These are phyloP conservation scores for Ganoderma sinense DNA, from an alignment of 1,284 basidiomycete genomes.

Conservation along the genomic window DNA sequence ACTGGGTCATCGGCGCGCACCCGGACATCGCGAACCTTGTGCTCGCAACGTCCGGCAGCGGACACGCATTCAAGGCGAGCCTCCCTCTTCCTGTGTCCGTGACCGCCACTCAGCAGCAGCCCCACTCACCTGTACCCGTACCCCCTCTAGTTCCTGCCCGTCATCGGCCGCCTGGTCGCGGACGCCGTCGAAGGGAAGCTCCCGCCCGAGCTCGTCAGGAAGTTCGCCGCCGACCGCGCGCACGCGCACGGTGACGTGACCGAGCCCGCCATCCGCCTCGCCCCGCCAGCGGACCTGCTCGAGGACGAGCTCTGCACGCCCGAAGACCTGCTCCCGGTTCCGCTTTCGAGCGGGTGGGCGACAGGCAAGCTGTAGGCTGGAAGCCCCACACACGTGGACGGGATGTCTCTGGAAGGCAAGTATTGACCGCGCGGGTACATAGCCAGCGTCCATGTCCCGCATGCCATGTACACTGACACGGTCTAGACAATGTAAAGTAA, in stretches of 20 bases:
- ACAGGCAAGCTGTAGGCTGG: not conserved
- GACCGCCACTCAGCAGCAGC: not conserved
- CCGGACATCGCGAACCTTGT: constrained; percentile 65
- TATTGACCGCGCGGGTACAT: not conserved
- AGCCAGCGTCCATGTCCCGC: not conserved
- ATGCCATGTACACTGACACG: not conserved
- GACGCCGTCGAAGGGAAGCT: constrained; percentile 75
- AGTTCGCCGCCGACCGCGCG: constrained; percentile 60
- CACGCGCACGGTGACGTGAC: constrained; percentile 39
- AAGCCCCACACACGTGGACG: not conserved
- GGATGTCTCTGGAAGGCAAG: not conserved
- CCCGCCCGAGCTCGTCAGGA: constrained; percentile 53
- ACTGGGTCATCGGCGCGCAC: constrained; percentile 82
- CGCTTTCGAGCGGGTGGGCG: no score
- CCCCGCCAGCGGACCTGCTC: constrained; percentile 49
- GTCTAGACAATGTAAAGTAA: not conserved
- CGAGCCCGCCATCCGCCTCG: constrained; percentile 39
- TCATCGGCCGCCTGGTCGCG: constrained; percentile 79
- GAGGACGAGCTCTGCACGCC: constrained; percentile 56
- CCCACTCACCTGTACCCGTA: no score
- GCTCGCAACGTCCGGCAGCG: constrained; percentile 81
- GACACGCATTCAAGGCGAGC: constrained; percentile 83
- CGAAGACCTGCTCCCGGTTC: constrained; percentile 49
- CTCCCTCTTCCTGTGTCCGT: no score
- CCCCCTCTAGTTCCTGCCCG: constrained; percentile 76